Evolutionary conservation across 192 early-diverging fungal species (phyloP).

Genomic region (Entophlyctis luteolus): DNA sequence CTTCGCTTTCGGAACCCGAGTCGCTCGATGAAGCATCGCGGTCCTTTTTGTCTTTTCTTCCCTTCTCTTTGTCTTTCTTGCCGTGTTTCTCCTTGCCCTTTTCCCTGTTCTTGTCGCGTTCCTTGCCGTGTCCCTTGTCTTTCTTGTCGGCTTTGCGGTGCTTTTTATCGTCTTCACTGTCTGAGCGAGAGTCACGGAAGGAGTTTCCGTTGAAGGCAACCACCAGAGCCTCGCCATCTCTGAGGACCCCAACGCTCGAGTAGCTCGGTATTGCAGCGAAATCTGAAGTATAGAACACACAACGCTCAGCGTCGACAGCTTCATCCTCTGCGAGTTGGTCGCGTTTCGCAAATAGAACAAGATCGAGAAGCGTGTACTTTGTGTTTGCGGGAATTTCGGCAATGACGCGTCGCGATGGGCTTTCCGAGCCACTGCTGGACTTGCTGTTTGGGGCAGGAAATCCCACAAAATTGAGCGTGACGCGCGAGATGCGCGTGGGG

Average conservation of each 20-base stretch:
- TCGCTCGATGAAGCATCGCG: too few species aligned
- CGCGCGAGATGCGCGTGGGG: slow-evolving; percentile 3
- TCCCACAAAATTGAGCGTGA: slow-evolving; percentile 34
- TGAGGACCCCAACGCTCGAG: slow-evolving; percentile 23
- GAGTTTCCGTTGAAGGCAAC: slow-evolving; percentile 23
- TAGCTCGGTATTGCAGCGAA: slow-evolving; percentile 26
- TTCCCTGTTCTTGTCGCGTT: slow-evolving; percentile 6
- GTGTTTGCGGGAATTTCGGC: slow-evolving; percentile 26
- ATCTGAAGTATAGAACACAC: slow-evolving; percentile 22
- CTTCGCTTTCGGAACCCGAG: neutral
- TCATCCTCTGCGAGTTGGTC: slow-evolving; percentile 23
- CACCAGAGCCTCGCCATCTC: slow-evolving; percentile 28
- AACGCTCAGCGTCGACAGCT: slow-evolving; percentile 13
- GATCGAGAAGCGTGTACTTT: slow-evolving; percentile 23
- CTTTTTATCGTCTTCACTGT: neutral
- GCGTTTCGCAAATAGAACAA: slow-evolving; percentile 26
- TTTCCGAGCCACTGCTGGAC: slow-evolving; percentile 8
- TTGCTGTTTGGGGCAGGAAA: slow-evolving; percentile 20
- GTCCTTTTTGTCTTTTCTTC: neutral
- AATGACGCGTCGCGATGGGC: slow-evolving; percentile 26
- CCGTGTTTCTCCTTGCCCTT: slow-evolving; percentile 1
- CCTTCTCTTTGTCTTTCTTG: slow-evolving; percentile 4
- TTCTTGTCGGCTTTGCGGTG: slow-evolving; percentile 16
- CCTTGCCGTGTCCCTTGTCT: slow-evolving; percentile 4
- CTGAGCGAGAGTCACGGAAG: neutral